These are phyloP conservation scores for Tricholoma furcatifolium DNA, from an alignment of 768 basidiomycete species.

Conservation along the genomic window DNA sequence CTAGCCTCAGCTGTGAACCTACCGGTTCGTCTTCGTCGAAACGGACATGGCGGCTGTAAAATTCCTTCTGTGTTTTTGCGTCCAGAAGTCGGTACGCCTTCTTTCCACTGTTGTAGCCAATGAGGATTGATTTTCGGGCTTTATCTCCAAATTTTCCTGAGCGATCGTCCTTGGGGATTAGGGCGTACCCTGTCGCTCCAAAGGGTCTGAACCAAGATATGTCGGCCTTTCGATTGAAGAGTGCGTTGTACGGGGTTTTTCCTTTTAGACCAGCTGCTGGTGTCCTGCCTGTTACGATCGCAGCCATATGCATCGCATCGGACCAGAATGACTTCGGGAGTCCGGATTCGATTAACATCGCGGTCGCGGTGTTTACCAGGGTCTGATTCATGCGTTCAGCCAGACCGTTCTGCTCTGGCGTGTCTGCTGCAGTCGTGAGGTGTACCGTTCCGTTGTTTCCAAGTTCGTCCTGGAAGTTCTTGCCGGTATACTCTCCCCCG, in stretches of 20 bases:
- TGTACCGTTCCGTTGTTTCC: neutral
- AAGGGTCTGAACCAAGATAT: neutral
- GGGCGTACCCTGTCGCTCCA: neutral
- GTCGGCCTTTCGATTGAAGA: neutral
- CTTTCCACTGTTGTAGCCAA: neutral
- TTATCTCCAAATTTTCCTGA: neutral
- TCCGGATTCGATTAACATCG: neutral
- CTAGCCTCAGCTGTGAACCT: neutral
- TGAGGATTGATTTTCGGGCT: neutral
- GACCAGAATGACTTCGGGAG: neutral
- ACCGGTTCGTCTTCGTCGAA: neutral
- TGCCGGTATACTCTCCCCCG: neutral
- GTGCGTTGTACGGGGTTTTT: neutral
- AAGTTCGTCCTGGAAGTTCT: neutral
- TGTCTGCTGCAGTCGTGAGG: neutral
- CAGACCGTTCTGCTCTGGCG: neutral
- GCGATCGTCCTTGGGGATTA: neutral
- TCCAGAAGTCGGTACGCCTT: neutral
- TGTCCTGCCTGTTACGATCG: neutral
- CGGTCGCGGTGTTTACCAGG: neutral
- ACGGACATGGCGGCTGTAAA: neutral
- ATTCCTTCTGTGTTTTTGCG: neutral
- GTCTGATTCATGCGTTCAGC: neutral
- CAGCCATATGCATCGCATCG: neutral
- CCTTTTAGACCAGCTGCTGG: neutral